phyloP scores from a whole-genome alignment of 2,329 filamentous ascomycete genomes.

The Dothideomycetidae sp. region DNA sequence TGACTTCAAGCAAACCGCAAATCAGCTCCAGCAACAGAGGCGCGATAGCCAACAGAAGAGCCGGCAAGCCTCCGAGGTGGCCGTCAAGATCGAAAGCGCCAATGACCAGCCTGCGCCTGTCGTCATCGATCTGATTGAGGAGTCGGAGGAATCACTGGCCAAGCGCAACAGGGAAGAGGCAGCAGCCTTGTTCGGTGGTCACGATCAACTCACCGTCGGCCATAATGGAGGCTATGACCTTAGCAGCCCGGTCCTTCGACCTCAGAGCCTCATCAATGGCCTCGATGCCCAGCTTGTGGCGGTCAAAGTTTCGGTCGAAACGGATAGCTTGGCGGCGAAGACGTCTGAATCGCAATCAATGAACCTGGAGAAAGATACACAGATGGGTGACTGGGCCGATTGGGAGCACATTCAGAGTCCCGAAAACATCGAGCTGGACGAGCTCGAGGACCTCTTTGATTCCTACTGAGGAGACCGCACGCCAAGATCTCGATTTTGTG shows the following conservation, averaged over 20 bases:
- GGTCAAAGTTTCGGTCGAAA: neutral
- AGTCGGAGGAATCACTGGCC: constrained; percentile 35
- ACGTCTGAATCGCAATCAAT: constrained; percentile 13
- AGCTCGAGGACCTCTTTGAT: constrained; percentile 77
- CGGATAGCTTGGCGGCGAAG: constrained; percentile 6
- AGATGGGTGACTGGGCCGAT: constrained; percentile 19
- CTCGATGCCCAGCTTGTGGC: constrained; percentile 6
- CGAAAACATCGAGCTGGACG: constrained; percentile 81
- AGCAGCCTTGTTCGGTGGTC: constrained; percentile 34
- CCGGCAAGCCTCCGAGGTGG: constrained; percentile 20
- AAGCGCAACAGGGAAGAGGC: constrained; percentile 37
- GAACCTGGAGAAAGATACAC: constrained; percentile 12
- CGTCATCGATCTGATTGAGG: constrained; percentile 27
- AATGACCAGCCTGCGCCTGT: constrained; percentile 11
- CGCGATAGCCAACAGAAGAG: constrained; percentile 27
- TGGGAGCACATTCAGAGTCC: constrained; percentile 45
- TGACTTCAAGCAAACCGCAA: constrained; percentile 92
- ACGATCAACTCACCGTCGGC: constrained; percentile 36
- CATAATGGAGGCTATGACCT: constrained; percentile 24
- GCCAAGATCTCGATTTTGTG: too few relatives aligned
- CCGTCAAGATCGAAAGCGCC: constrained; percentile 21
- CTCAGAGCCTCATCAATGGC: constrained; percentile 16
- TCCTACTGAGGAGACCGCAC: constrained; percentile 29
- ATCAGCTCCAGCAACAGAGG: constrained; percentile 51
- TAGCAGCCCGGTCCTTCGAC: constrained; percentile 34